Conservation (phyloP, 2,329 filamentous ascomycete species). For the Davidsoniella australis region DNA sequence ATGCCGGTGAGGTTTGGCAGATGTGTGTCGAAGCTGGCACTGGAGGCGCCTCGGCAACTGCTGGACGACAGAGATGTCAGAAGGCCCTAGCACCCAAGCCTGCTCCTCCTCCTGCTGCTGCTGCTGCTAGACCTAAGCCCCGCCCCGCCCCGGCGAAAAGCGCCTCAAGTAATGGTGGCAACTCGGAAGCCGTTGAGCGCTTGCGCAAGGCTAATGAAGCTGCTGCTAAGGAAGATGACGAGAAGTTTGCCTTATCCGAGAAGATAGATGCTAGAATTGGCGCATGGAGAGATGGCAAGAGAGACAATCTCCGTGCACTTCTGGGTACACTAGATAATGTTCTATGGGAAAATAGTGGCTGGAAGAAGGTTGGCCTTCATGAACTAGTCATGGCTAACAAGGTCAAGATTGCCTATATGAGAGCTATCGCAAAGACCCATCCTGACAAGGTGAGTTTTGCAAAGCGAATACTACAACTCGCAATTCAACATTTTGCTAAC, state of each 20-base stretch:
- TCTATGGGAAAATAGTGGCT: slow-evolving; percentile 79
- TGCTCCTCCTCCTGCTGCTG: slow-evolving; percentile 22
- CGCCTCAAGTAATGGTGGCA: slow-evolving; percentile 19
- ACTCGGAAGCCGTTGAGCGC: slow-evolving; percentile 63
- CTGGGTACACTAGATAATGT: slow-evolving; percentile 76
- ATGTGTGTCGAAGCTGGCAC: slow-evolving; percentile 68
- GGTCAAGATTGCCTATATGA: slow-evolving; percentile 98
- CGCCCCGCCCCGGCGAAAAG: background rate
- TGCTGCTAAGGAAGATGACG: slow-evolving; percentile 73
- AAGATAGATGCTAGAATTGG: slow-evolving; percentile 64
- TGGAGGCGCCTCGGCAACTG: slow-evolving; percentile 68
- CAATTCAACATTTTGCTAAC: slow-evolving; percentile 5
- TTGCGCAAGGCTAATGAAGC: slow-evolving; percentile 72
- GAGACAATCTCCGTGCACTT: slow-evolving; percentile 79
- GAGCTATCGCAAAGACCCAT: slow-evolving; percentile 95
- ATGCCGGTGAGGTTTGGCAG: slow-evolving; percentile 68
- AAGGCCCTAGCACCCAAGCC: slow-evolving; percentile 59
- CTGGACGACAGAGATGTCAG: slow-evolving; percentile 78
- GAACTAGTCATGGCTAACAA: slow-evolving; percentile 85
- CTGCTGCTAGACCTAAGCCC: slow-evolving; percentile 17
- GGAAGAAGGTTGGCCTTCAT: slow-evolving; percentile 92
- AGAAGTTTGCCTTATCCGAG: slow-evolving; percentile 80
- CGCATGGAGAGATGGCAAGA: slow-evolving; percentile 77
- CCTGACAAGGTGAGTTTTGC: slow-evolving; percentile 72
- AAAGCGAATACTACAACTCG: background rate